These are phyloP conservation scores for Fomitiporia mediterranea DNA, from an alignment of 1,284 basidiomycete species.

Conservation along the genomic window DNA sequence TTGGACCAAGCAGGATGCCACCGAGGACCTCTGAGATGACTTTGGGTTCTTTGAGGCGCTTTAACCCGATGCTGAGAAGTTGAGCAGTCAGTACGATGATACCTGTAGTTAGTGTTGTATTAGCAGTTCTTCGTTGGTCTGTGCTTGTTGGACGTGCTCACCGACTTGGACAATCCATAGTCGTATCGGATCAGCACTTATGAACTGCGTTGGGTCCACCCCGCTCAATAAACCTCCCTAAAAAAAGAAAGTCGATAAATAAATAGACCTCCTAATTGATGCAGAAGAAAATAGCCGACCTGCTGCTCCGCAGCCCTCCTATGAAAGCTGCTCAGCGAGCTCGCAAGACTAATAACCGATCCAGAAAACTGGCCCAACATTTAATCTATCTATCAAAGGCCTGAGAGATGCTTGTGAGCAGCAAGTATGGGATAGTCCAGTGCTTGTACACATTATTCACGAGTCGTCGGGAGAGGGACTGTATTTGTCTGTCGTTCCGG, in stretches of 20 bases:
- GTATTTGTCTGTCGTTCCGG: too few species aligned
- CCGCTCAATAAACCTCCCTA: slow-evolving; percentile 72
- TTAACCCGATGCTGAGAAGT: slow-evolving; percentile 64
- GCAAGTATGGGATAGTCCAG: neutral
- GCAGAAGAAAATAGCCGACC: neutral
- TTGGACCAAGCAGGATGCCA: slow-evolving; percentile 86
- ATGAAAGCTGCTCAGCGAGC: neutral
- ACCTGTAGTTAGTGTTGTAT: slow-evolving; percentile 33
- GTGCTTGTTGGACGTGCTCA: too few species aligned
- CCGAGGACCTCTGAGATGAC: slow-evolving; percentile 87
- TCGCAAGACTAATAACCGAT: slow-evolving; percentile 5
- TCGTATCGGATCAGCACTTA: slow-evolving; percentile 68
- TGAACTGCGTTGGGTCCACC: slow-evolving; percentile 65
- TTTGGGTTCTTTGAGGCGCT: slow-evolving; percentile 78
- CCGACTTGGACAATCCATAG: slow-evolving; percentile 89
- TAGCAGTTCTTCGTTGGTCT: neutral
- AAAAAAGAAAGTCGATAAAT: too few species aligned
- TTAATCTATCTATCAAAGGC: too few species aligned
- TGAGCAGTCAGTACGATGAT: slow-evolving; percentile 81
- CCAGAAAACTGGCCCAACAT: neutral
- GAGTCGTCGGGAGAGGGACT: too few species aligned
- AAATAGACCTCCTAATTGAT: too few species aligned
- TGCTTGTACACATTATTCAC: too few species aligned
- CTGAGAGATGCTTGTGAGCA: neutral
- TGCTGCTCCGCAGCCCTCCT: neutral